Evolutionary conservation across 306 rosid species (phyloP), one percentile per base, ranked within the genome.

Genomic region (Argentina anserina): DNA sequence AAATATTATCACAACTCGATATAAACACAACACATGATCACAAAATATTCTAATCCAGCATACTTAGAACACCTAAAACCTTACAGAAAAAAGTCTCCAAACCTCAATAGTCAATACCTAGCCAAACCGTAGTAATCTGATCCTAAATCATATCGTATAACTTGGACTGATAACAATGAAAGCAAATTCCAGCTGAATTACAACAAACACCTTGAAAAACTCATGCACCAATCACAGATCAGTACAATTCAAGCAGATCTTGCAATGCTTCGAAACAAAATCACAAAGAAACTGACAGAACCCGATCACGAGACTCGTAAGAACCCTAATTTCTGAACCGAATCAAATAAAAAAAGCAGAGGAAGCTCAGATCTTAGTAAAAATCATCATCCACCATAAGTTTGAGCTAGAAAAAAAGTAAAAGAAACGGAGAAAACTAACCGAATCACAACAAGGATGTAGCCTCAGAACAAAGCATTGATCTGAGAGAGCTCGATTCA

Each of bases 291-390:
- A 43, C 28, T 34, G 23, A 40, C 31, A 18, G 20, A 66, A 83
- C 25, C 31, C 59, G 68, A 64, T 29, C 73, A 26, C 74, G 70
- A 84, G 75, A 84, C 78, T 70, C 17, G 20, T 17, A 43, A 7
- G 5, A 67, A 71, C 58, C 61, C 66, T 15, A 29, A 20, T 72
- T 41, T 39, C 26, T 2, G 8, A 59, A 29, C 33, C 36, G 36
- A 75, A 42, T 53, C 43, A 41, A 23, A 70, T 72, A 63, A 39
- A 26, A 68, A 67, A 0, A 64, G 65, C n/a, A 64, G 14, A 43
- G 53, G 70, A 11, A 84, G 71, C 46, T 69, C 81, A 80, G 97
- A 91, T 91, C 95, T 82, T 52, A 83, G 73, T 31, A 37, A 41
- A 2, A n/a, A 20, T 23, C 45, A 31, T 33, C 28, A 56, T 25